Conservation (phyloP, 2,329 filamentous ascomycete genomes). For the Trichophyton rubrum region DNA sequence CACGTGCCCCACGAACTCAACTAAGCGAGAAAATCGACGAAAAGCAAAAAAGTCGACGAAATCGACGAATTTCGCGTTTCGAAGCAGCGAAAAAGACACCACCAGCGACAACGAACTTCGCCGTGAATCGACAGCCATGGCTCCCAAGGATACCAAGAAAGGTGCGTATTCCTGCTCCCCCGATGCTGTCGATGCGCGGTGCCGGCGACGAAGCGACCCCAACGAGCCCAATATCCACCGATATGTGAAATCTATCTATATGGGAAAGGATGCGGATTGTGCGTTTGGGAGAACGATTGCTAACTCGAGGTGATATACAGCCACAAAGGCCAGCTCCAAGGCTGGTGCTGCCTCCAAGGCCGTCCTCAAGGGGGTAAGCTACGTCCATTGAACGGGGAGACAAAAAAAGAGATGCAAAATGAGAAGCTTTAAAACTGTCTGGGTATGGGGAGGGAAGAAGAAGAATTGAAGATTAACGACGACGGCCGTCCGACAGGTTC, state of each 20-base stretch:
- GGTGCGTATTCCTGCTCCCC: slow-evolving; percentile 23
- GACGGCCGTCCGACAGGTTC: slow-evolving; percentile 36
- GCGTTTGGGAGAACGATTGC: background rate
- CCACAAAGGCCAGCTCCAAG: slow-evolving; percentile 55
- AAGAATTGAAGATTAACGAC: background rate
- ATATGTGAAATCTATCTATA: background rate
- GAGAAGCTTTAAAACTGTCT: too few species aligned
- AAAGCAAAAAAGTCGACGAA: slow-evolving; percentile 7
- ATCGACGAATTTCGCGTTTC: slow-evolving; percentile 22
- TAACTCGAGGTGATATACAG: background rate
- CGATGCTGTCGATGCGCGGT: background rate
- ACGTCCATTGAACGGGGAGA: background rate
- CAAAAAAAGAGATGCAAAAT: background rate
- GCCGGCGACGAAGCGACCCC: background rate
- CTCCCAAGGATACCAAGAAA: slow-evolving; percentile 38
- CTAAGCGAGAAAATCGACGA: slow-evolving; percentile 6
- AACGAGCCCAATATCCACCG: background rate
- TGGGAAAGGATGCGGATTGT: background rate
- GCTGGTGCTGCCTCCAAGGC: slow-evolving; percentile 91
- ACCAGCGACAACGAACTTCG: background rate
- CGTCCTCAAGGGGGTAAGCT: slow-evolving; percentile 81
- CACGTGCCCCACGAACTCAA: background rate
- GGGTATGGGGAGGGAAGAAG: background rate
- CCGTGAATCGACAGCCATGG: slow-evolving; percentile 33
- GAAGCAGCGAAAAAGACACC: background rate